These are phyloP conservation scores for Pulveroboletus sp. DNA, from an alignment of 768 basidiomycete species.

Conservation along the genomic window DNA sequence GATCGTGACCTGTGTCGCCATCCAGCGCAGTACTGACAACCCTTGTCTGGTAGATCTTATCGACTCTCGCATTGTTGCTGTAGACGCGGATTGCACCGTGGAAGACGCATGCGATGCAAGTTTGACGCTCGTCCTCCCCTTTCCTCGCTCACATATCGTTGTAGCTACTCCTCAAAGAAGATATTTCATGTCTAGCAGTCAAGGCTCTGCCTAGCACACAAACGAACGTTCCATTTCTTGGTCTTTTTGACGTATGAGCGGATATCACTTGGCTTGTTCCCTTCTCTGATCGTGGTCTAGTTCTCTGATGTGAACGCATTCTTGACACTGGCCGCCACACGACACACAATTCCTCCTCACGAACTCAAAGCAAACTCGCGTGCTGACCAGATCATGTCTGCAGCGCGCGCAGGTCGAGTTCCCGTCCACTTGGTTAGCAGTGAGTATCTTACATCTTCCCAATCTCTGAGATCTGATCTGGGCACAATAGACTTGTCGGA, in stretches of 20 bases:
- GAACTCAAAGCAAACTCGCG: slow-evolving; percentile 58
- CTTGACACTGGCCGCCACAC: slow-evolving; percentile 75
- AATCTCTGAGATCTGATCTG: slow-evolving; percentile 6
- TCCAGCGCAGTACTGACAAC: background rate
- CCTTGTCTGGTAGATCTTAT: slow-evolving; percentile 52
- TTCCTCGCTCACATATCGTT: background rate
- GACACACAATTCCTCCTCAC: slow-evolving; percentile 64
- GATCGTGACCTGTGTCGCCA: slow-evolving; percentile 7
- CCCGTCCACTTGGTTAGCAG: slow-evolving; percentile 77
- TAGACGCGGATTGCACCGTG: slow-evolving; percentile 71
- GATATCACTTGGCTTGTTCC: background rate
- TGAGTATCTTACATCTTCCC: slow-evolving; percentile 35
- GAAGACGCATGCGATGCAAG: slow-evolving; percentile 81
- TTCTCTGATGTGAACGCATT: slow-evolving; percentile 89
- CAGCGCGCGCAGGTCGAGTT: slow-evolving; percentile 71
- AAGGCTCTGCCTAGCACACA: slow-evolving; percentile 31
- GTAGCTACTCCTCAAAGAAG: slow-evolving; percentile 61
- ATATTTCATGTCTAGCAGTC: slow-evolving; percentile 65
- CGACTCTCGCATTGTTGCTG: slow-evolving; percentile 61
- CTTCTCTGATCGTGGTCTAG: slow-evolving; percentile 36
- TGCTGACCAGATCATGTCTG: slow-evolving; percentile 66
- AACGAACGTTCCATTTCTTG: slow-evolving; percentile 38
- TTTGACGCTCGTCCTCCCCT: slow-evolving; percentile 3
- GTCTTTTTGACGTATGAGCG: slow-evolving; percentile 71
- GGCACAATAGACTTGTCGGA: slow-evolving; percentile 75